Conservation (phyloP, 768 basidiomycete species). For the Lactifluus rugatus region DNA sequence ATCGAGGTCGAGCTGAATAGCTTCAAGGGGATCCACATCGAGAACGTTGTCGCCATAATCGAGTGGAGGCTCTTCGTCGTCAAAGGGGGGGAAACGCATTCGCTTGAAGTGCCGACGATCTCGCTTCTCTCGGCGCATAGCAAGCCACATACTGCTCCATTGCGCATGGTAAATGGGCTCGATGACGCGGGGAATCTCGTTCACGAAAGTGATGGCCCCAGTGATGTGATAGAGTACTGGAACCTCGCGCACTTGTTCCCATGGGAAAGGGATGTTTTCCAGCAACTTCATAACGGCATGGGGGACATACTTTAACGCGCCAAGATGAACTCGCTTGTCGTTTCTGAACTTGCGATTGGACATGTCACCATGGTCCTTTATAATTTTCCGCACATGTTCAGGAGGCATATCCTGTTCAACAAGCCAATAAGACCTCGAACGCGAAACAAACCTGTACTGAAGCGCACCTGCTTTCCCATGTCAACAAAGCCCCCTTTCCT, state of each 20-base stretch:
- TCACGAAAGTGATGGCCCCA: slow-evolving; percentile 98
- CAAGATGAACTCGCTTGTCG: slow-evolving; percentile 98
- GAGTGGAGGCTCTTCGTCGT: slow-evolving; percentile 97
- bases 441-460: background rate
- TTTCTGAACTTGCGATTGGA: slow-evolving; percentile 98
- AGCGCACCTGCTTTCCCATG: slow-evolving; percentile 81
- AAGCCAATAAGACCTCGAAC: slow-evolving; percentile 20
- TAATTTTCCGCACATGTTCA: slow-evolving; percentile 98
- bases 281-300: slow-evolving; percentile 99
- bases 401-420: slow-evolving; percentile 75
- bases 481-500: slow-evolving; percentile 82
- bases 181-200: slow-evolving; percentile 93
- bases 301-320: slow-evolving; percentile 96
- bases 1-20: slow-evolving; percentile 94
- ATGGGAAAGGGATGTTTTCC: slow-evolving; percentile 95
- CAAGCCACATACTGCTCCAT: slow-evolving; percentile 99
- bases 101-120: slow-evolving; percentile 99
- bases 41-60: slow-evolving; percentile 99
- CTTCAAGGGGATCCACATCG: slow-evolving; percentile 95
- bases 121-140: slow-evolving; percentile 97
- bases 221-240: slow-evolving; percentile 98
- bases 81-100: slow-evolving; percentile 98
- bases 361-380: slow-evolving; percentile 99
- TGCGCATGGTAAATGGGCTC: slow-evolving; percentile 98
- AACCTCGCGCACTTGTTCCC: slow-evolving; percentile 99